Conservation (phyloP, 2,329 filamentous ascomycete species). For the Ophiostoma angusticollis region DNA sequence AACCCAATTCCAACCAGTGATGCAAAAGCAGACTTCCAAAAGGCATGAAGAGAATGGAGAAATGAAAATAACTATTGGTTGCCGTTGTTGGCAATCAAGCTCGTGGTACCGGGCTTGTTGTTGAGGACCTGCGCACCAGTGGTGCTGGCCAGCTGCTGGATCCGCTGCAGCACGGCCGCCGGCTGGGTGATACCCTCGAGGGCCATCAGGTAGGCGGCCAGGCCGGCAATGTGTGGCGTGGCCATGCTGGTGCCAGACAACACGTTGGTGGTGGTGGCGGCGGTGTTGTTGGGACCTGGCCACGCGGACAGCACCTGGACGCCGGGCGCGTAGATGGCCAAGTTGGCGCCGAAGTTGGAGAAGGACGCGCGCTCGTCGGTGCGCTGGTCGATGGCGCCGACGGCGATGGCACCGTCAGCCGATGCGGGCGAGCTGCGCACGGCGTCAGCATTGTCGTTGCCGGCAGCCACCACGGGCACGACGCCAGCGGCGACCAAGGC, state of each 20-base stretch:
- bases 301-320: conserved; percentile 40
- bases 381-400: conserved; percentile 43
- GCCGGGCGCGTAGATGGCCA: conserved; percentile 45
- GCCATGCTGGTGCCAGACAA: conserved; percentile 16
- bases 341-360: conserved; percentile 42
- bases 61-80: conserved; percentile 14
- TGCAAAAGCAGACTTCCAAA: no score
- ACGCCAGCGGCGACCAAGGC: conserved; percentile 36
- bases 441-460: conserved; percentile 44
- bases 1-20: no score
- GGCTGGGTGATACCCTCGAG: conserved; percentile 27
- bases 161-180: conserved; percentile 48
- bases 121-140: conserved; percentile 31
- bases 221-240: conserved; percentile 14
- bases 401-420: conserved; percentile 42
- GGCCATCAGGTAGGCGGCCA: conserved; percentile 16
- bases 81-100: conserved; percentile 46
- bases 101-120: conserved; percentile 34
- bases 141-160: conserved; percentile 42
- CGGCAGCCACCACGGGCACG: conserved; percentile 46
- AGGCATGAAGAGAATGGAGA: not conserved
- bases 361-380: conserved; percentile 38
- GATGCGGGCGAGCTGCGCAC: conserved; percentile 40
- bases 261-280: conserved; percentile 28
- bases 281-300: conserved; percentile 32